These are phyloP conservation scores for Penicillium coffeae DNA, from an alignment of 495 filamentous ascomycete species.

Conservation along the genomic window DNA sequence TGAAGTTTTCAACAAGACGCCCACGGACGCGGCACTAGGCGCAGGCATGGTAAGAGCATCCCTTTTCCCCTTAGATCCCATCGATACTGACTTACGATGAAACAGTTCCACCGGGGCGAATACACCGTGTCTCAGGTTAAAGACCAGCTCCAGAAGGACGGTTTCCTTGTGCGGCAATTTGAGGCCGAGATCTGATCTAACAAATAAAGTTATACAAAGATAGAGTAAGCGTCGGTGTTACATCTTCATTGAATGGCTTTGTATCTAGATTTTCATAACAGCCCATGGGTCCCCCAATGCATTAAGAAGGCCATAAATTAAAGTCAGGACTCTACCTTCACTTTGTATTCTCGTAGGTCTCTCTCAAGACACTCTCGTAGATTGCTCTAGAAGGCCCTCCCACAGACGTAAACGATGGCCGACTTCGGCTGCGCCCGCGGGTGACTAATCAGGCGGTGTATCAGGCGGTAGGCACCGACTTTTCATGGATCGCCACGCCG, in stretches of 20 bases:
- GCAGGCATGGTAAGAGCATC: slow-evolving; percentile 75
- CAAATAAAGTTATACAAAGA: no score
- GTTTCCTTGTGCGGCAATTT: slow-evolving; percentile 70
- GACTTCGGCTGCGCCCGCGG: background rate
- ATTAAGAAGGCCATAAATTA: no score
- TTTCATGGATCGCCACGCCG: slow-evolving; percentile 17
- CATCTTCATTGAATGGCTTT: background rate
- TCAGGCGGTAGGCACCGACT: slow-evolving; percentile 20
- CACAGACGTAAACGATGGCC: no score
- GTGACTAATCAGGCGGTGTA: slow-evolving; percentile 1
- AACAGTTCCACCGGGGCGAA: slow-evolving; percentile 85
- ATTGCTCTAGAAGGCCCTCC: no score
- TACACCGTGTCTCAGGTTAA: slow-evolving; percentile 97
- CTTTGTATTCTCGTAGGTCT: no score
- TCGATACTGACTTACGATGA: slow-evolving; percentile 9
- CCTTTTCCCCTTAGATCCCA: background rate
- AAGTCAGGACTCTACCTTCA: no score
- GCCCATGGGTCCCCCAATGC: no score
- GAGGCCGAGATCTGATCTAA: slow-evolving; percentile 52
- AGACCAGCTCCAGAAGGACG: slow-evolving; percentile 64
- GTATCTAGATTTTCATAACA: background rate
- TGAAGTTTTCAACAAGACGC: slow-evolving; percentile 82
- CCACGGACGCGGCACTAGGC: slow-evolving; percentile 87
- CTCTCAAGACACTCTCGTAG: no score
- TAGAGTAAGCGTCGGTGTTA: background rate